phyloP scores from a whole-genome alignment of 208 protist species.

The Acanthamoeba culbertsoni region DNA sequence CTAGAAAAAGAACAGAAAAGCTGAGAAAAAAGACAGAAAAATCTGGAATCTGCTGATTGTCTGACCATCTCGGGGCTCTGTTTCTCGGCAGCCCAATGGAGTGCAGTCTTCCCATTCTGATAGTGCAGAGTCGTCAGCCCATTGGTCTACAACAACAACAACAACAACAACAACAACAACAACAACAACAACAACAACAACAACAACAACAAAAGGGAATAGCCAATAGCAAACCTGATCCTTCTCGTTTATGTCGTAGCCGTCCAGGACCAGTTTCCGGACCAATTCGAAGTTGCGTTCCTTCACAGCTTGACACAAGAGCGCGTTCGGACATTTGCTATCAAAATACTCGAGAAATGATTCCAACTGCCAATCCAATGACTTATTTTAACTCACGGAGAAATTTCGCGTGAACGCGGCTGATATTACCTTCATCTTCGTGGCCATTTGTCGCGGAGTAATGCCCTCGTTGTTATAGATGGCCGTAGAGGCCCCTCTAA shows the following conservation, averaged over 20 bases:
- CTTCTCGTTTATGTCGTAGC: neutral
- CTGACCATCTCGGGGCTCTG: neutral
- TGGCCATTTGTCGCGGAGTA: neutral
- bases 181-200: neutral
- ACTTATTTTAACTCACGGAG: neutral
- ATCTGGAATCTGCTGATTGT: too few species aligned
- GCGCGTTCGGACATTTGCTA: neutral
- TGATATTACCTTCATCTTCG: neutral
- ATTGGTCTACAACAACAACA: neutral
- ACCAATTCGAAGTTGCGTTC: neutral
- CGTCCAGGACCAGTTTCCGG: neutral
- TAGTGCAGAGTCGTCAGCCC: neutral
- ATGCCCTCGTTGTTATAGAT: neutral
- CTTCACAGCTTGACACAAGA: neutral
- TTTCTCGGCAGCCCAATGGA: constrained; percentile 1
- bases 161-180: neutral
- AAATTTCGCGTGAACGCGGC: neutral
- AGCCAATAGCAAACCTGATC: neutral
- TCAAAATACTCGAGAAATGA: neutral
- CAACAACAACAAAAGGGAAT: neutral
- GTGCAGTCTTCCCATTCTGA: neutral
- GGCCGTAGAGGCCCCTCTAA: neutral
- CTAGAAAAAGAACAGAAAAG: too few species aligned
- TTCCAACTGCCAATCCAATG: neutral
- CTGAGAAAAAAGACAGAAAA: too few species aligned